phyloP scores from a whole-genome alignment of 352 stramenopile species.

The Globisporangium abappressorium region DNA sequence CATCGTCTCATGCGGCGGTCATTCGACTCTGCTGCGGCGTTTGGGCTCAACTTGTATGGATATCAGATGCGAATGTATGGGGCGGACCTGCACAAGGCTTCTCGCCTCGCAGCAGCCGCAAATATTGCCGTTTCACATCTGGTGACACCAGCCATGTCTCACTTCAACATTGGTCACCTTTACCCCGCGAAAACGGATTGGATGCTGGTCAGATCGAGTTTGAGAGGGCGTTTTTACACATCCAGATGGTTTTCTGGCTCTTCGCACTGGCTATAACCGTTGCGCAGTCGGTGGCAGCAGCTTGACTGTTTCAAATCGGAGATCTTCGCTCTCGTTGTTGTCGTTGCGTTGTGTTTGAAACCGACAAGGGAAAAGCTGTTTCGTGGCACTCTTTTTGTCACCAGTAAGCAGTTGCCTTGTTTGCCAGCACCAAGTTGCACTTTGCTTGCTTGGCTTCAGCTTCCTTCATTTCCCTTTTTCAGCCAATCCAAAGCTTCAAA shows the following conservation, averaged over 20 bases:
- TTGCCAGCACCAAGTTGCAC: background rate
- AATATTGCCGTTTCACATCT: conserved; percentile 2
- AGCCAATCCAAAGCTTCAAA: background rate
- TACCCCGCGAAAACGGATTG: background rate
- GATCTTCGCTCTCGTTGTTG: background rate
- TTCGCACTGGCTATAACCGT: conserved; percentile 13
- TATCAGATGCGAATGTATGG: background rate
- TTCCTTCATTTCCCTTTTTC: background rate
- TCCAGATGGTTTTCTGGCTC: conserved; percentile 11
- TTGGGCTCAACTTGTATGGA: background rate
- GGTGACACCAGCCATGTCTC: conserved; percentile 1
- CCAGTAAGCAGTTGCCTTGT: background rate
- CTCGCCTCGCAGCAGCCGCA: background rate
- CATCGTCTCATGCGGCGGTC: conserved; percentile 19
- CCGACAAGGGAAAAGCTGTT: background rate
- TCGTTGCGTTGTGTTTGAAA: background rate
- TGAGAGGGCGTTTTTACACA: background rate
- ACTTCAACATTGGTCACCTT: conserved; percentile 2
- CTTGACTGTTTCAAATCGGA: background rate
- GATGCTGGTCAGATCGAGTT: background rate
- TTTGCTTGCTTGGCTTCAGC: background rate
- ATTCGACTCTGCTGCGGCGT: background rate
- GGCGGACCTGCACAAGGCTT: background rate
- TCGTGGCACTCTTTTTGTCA: background rate
- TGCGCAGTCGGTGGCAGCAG: conserved; percentile 13